Evolutionary conservation across 1,284 basidiomycete genomes (phyloP).

Genomic region (Apiotrichum veenhuisii): DNA sequence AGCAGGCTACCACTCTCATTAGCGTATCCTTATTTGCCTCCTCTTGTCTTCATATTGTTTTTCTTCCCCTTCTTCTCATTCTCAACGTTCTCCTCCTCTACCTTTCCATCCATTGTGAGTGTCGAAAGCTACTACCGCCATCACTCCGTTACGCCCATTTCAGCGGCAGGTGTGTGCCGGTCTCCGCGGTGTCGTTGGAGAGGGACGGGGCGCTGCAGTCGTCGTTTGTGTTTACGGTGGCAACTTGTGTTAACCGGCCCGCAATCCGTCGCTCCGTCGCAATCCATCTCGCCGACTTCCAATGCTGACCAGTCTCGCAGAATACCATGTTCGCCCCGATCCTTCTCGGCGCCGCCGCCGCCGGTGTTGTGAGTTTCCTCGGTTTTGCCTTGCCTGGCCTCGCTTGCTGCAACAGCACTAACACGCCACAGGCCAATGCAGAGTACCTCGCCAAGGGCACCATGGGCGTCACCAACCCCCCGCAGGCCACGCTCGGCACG

Average conservation of each 20-base stretch:
- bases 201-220: too few relatives aligned
- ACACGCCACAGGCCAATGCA: conserved; percentile 26
- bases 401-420: background rate
- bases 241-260: background rate
- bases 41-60: too few relatives aligned
- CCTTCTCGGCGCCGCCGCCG: conserved; percentile 6
- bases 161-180: too few relatives aligned
- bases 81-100: too few relatives aligned
- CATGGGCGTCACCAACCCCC: conserved; percentile 45
- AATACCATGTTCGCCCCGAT: conserved; percentile 9
- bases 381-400: too few relatives aligned
- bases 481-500: conserved; percentile 36
- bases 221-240: background rate
- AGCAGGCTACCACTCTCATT: too few relatives aligned
- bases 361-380: conserved; percentile 6
- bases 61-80: too few relatives aligned
- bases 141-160: too few relatives aligned
- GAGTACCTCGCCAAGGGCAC: conserved; percentile 46
- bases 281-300: background rate
- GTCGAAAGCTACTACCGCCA: too few relatives aligned
- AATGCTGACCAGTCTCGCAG: background rate
- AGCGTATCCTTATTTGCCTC: too few relatives aligned
- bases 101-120: too few relatives aligned
- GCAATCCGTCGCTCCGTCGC: background rate
- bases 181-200: too few relatives aligned